A percentile compares a stretch with the other conserved stretches of the same genome.
phyloP scores from a whole-genome alignment of 2,329 filamentous ascomycete genomes.

The Curvularia spicifera region DNA sequence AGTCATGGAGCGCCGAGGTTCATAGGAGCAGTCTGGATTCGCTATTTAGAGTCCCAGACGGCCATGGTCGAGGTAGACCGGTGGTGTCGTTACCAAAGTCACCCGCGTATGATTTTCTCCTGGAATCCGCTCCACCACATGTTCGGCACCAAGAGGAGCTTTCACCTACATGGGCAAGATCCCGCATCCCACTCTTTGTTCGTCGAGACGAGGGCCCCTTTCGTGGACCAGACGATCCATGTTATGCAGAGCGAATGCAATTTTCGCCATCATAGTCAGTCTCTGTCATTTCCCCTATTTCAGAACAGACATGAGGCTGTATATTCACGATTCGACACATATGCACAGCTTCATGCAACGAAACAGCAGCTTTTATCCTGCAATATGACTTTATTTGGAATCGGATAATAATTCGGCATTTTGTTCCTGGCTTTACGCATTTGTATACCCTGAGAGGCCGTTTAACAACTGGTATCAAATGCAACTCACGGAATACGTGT shows the following conservation, averaged over 20 bases:
- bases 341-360: too few relatives aligned
- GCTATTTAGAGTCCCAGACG: too few relatives aligned
- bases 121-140: neutral
- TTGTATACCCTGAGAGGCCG: neutral
- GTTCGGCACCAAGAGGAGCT: conserved; percentile 5
- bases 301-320: too few relatives aligned
- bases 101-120: neutral
- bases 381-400: neutral
- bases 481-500: neutral
- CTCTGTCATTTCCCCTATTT: too few relatives aligned
- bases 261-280: neutral
- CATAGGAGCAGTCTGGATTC: too few relatives aligned
- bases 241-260: conserved; percentile 3
- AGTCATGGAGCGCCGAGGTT: neutral
- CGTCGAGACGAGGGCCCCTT: conserved; percentile 7
- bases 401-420: neutral
- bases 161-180: conserved; percentile 7
- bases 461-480: neutral
- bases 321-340: too few relatives aligned
- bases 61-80: too few relatives aligned
- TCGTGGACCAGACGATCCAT: neutral
- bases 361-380: neutral
- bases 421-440: neutral
- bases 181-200: conserved; percentile 2
- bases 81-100: too few relatives aligned